These are phyloP conservation scores for Zea luxurians DNA, from an alignment of 176 grass and related monocot species.

Conservation along the genomic window DNA sequence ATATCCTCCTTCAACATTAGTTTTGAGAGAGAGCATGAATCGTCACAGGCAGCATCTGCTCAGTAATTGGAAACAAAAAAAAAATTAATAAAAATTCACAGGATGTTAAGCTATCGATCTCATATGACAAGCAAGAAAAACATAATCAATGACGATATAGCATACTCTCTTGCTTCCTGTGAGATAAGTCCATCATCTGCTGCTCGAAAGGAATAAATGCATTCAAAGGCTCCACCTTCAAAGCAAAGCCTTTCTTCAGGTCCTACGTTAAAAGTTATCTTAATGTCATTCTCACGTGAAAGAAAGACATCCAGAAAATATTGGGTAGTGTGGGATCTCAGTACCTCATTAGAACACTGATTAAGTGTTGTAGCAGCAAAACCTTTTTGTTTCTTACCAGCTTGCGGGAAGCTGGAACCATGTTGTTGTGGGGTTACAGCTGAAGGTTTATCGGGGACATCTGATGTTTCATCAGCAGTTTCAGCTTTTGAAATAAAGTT, in stretches of 20 bases:
- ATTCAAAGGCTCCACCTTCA: constrained; percentile 51
- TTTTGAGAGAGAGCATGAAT: constrained; percentile 50
- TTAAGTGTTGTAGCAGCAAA: constrained; percentile 19
- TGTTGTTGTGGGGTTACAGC: background rate
- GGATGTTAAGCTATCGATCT: constrained; percentile 13
- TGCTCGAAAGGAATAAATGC: constrained; percentile 38
- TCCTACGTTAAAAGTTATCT: constrained; percentile 37
- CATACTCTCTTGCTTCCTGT: constrained; percentile 46
- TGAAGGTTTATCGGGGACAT: constrained; percentile 21
- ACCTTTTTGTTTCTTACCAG: constrained; percentile 21
- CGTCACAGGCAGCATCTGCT: constrained; percentile 39
- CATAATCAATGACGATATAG: constrained; percentile 12
- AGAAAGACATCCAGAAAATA: constrained; percentile 11
- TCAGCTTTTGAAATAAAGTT: constrained; percentile 40
- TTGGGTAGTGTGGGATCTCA: constrained; percentile 9
- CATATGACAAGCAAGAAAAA: constrained; percentile 14
- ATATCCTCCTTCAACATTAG: constrained; percentile 59
- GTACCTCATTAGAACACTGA: constrained; percentile 35
- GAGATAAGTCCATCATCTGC: constrained; percentile 41
- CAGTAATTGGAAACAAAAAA: background rate
- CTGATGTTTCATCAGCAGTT: constrained; percentile 25
- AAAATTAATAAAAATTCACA: background rate
- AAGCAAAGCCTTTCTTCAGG: constrained; percentile 44
- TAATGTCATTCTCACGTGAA: constrained; percentile 5
- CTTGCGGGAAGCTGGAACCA: constrained; percentile 24